A percentile compares a stretch with the other conserved stretches of the same genome.
Evolutionary conservation across 179 eudicot species (phyloP).

Genomic region (Beta macrorhiza): DNA sequence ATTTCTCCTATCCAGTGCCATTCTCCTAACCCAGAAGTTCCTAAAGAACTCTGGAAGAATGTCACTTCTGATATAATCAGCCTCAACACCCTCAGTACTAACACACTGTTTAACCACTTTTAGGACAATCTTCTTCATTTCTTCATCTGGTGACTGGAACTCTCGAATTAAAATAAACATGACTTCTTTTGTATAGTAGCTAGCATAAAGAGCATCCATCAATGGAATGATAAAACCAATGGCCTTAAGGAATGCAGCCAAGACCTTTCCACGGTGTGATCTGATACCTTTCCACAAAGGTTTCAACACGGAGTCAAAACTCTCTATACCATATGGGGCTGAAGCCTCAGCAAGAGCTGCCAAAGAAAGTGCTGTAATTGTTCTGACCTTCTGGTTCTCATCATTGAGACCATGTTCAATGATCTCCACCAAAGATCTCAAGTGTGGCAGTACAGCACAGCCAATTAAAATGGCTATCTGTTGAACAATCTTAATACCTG

Average conservation of each 20-base stretch:
- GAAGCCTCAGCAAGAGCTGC: slow-evolving; percentile 98
- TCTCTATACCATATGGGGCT: slow-evolving; percentile 96
- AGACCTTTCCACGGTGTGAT: slow-evolving; percentile 95
- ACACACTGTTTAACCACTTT: slow-evolving; percentile 98
- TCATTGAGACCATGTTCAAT: slow-evolving; percentile 93
- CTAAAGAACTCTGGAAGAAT: slow-evolving; percentile 86
- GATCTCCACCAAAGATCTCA: slow-evolving; percentile 88
- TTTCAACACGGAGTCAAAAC: slow-evolving; percentile 95
- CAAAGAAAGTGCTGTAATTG: slow-evolving; percentile 84
- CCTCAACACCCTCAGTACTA: slow-evolving; percentile 91
- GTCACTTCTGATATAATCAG: slow-evolving; percentile 77
- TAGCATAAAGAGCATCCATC: slow-evolving; percentile 94
- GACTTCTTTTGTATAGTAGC: slow-evolving; percentile 93
- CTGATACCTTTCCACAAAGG: slow-evolving; percentile 96
- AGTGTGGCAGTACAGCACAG: slow-evolving; percentile 91
- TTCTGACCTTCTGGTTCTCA: slow-evolving; percentile 92
- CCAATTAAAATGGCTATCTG: slow-evolving; percentile 94
- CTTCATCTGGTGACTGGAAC: slow-evolving; percentile 95
- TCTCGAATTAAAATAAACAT: slow-evolving; percentile 85
- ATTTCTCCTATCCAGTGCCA: slow-evolving; percentile 92
- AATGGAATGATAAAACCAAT: slow-evolving; percentile 91
- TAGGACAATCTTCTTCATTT: slow-evolving; percentile 92
- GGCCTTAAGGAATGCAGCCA: slow-evolving; percentile 93
- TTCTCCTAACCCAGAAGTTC: slow-evolving; percentile 91
- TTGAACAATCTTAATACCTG: slow-evolving; percentile 93